These are phyloP conservation scores for Psidium friedrichsthalianum DNA, from an alignment of 345 rosid species.

Conservation along the genomic window DNA sequence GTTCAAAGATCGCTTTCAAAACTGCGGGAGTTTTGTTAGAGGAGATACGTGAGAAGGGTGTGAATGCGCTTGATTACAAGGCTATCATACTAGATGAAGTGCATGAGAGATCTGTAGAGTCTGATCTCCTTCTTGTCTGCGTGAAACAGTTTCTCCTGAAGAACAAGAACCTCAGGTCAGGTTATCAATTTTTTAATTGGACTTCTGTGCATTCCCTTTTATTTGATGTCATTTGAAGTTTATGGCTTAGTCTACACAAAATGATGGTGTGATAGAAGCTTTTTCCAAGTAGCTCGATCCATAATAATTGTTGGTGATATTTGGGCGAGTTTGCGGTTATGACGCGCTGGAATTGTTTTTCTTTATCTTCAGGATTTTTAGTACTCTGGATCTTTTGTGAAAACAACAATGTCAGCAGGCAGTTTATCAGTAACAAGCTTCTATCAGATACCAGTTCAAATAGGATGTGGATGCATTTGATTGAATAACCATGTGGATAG, in stretches of 20 bases:
- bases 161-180: constrained; percentile 65
- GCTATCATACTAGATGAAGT: constrained; percentile 96
- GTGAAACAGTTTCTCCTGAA: constrained; percentile 76
- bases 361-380: background rate
- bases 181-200: background rate
- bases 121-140: constrained; percentile 86
- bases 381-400: background rate
- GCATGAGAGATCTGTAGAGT: constrained; percentile 96
- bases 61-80: constrained; percentile 73
- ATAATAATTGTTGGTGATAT: background rate
- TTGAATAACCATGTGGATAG: background rate
- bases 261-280: background rate
- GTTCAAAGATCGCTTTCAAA: constrained; percentile 82
- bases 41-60: constrained; percentile 83
- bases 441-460: background rate
- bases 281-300: background rate
- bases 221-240: background rate
- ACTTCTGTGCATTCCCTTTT: background rate
- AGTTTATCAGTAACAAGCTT: background rate
- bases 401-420: background rate
- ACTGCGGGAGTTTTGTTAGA: constrained; percentile 95
- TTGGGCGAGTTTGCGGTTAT: background rate
- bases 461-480: background rate
- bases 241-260: background rate
- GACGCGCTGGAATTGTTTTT: background rate